A percentile compares a stretch with the other conserved stretches of the same genome.
Evolutionary conservation across 768 basidiomycete genomes (phyloP).

Genomic region (Naematelia encephala): DNA sequence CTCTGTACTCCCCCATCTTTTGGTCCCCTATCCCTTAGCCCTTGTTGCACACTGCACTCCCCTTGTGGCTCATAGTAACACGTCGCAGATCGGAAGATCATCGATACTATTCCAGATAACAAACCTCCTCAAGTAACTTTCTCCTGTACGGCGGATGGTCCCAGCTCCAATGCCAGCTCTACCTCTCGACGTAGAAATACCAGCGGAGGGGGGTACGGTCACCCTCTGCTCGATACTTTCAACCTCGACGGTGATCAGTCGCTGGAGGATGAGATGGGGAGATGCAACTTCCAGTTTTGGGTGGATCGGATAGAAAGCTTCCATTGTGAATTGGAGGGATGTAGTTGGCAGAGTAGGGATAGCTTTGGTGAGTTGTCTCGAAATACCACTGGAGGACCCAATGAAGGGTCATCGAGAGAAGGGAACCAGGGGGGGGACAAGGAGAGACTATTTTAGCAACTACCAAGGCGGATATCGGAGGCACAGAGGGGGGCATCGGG

Average conservation of each 20-base stretch:
- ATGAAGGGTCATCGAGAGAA: too few relatives aligned
- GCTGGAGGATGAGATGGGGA: conserved; percentile 55
- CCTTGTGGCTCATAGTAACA: too few relatives aligned
- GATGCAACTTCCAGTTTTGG: conserved; percentile 98
- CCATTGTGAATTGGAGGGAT: conserved; percentile 80
- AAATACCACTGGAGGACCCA: too few relatives aligned
- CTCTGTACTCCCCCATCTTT: neutral
- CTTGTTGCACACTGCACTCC: neutral
- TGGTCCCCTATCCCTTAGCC: neutral
- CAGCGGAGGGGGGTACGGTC: neutral
- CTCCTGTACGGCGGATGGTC: conserved; percentile 59
- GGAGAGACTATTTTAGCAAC: too few relatives aligned
- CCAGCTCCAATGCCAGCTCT: conserved; percentile 34
- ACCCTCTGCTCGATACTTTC: conserved; percentile 26
- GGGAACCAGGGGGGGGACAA: too few relatives aligned
- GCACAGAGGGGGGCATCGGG: too few relatives aligned
- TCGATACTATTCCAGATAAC: conserved; percentile 85
- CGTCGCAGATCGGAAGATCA: conserved; percentile 92
- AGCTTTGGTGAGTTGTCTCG: conserved; percentile 22
- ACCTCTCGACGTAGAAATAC: neutral
- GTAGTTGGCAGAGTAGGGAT: conserved; percentile 52
- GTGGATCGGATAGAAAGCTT: conserved; percentile 90
- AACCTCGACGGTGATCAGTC: conserved; percentile 5
- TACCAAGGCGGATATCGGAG: too few relatives aligned
- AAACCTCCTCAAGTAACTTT: conserved; percentile 92